phyloP scores from a whole-genome alignment of 495 filamentous ascomycete genomes.

The Arthonia radiata region DNA sequence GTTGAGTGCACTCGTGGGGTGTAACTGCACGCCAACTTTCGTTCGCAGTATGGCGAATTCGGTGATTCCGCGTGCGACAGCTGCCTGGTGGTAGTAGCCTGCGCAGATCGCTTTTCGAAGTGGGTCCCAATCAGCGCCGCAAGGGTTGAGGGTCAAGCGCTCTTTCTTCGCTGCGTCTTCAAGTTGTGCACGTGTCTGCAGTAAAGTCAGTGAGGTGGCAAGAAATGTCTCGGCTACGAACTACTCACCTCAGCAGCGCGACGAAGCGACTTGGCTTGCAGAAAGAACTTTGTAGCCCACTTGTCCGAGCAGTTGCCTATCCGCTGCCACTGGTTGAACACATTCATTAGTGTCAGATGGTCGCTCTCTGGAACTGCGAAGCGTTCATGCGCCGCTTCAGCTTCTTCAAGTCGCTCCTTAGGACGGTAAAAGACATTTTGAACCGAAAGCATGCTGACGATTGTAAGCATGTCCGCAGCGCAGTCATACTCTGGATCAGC shows the following conservation, averaged over 20 bases:
- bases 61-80: constrained; percentile 83
- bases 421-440: constrained; percentile 94
- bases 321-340: constrained; percentile 84
- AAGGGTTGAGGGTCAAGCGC: constrained; percentile 67
- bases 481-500: constrained; percentile 65
- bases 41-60: constrained; percentile 95
- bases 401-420: constrained; percentile 91
- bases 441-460: constrained; percentile 94
- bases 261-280: constrained; percentile 76
- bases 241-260: constrained; percentile 78
- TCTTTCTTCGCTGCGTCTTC: constrained; percentile 86
- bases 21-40: constrained; percentile 74
- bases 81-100: constrained; percentile 97
- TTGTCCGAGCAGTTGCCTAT: constrained; percentile 75
- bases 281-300: constrained; percentile 82
- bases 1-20: constrained; percentile 81
- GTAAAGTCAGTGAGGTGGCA: no score
- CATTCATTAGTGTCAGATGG: constrained; percentile 84
- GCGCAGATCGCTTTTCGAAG: constrained; percentile 93
- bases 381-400: constrained; percentile 87
- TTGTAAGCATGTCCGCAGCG: constrained; percentile 93
- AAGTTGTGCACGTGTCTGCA: constrained; percentile 83
- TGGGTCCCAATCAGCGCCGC: constrained; percentile 89
- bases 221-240: no score
- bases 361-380: constrained; percentile 97